Base-by-base conservation (phyloP, 2,329 filamentous ascomycete genomes). In the Fusarium hainanense region DNA sequence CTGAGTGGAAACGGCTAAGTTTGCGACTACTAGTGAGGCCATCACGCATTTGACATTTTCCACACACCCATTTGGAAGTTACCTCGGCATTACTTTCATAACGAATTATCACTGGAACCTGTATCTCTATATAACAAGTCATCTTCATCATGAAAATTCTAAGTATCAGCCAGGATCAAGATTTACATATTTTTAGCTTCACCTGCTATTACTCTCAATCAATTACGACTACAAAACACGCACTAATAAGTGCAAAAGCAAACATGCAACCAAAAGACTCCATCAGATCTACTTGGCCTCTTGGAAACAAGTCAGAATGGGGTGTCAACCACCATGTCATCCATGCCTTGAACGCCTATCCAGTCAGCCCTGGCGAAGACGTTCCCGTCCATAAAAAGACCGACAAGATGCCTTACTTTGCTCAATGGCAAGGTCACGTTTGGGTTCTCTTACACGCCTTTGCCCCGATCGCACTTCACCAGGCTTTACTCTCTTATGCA, bases 401-500 rank as follows among this genome's bases (percentile, higher is more conserved):
- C 13, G 62, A 65, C 6, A 65, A 42, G 34, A 42, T 61, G 4
- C 57, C 62, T 11, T 65, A 65, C 13, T 65, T 65, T 1, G 47
- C 59, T 11, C 37, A 65, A 5, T 65, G 62, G 62, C 62, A 65
- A 21, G 34, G 62, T 9, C 62, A 65, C 28, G 40, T 60, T 8
- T 65, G 62, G 62, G 23, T 65, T 25, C 34, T 65, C 3, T 4
- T 61, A 23, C 57, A 65, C 27, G 62, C 62, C 13, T 57, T 65
- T n/a, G 34, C 28, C 16, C 62, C 62, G 1, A 61, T 65, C 5
- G 20, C 46, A 10, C 21, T 65, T 3, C 62, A 65, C 8, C 62
- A 65, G 23, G 21, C 34, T 43, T 49, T 46, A 37, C 51, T 65
- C 1, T 57, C 32, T 7, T 51, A 37, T 12, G 47, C 57, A 2